Evolutionary conservation across 768 basidiomycete species (phyloP).

Genomic region (Termitomyces sp.): DNA sequence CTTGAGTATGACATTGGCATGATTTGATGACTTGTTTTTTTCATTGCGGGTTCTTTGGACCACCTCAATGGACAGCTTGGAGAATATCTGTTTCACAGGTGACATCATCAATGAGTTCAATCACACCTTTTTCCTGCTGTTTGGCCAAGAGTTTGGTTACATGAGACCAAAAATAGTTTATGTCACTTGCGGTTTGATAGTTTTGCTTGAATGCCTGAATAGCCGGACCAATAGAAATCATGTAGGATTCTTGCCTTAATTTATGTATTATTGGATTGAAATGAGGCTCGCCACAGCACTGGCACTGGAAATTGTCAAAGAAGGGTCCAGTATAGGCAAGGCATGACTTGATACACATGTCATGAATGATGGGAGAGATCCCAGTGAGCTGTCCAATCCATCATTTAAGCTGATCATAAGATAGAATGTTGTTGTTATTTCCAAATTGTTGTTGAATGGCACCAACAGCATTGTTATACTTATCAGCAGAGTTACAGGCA

Average conservation of each 20-base stretch:
- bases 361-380: background rate
- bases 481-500: background rate
- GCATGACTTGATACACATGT: background rate
- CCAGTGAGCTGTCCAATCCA: background rate
- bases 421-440: background rate
- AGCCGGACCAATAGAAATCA: too few relatives aligned
- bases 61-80: background rate
- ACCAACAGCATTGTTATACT: background rate
- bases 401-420: background rate
- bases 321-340: background rate
- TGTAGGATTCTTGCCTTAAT: too few relatives aligned
- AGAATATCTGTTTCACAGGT: slow-evolving; percentile 9
- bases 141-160: background rate
- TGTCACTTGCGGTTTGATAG: too few relatives aligned
- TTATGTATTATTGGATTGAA: background rate
- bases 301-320: background rate
- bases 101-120: slow-evolving; percentile 10
- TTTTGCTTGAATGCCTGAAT: too few relatives aligned
- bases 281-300: background rate
- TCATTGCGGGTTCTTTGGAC: background rate
- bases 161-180: too few relatives aligned
- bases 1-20: too few relatives aligned
- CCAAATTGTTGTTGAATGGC: background rate
- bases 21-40: too few relatives aligned
- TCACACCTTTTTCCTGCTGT: background rate